Base-by-base conservation (phyloP, 805 yeast species). In the Geotrichum ghanense region DNA sequence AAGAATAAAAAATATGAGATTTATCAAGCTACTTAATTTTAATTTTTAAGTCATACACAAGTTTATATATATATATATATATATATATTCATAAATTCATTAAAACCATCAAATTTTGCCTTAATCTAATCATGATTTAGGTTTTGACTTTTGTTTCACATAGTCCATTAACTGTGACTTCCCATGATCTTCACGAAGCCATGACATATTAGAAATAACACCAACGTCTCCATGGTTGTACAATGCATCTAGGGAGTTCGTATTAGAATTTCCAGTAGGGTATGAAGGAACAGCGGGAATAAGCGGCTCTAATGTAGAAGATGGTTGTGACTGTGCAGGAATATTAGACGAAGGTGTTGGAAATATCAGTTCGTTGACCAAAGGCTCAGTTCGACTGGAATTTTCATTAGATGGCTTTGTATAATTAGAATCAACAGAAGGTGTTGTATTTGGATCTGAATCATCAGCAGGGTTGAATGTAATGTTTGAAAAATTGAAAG, bases 201-300 rank as follows among this genome's bases (percentile, higher is more conserved):
- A 31, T 31, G 37, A 31, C 37, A 31, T 31, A n/a, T 31, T 31
- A n/a, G 37, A 31, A n/a, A 31, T 31, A 9, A 31, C 37, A n/a
- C 37, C 37, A 31, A 31, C 37, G 16, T 31, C 37, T 6, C 37
- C 37, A 31, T 31, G 37, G 16, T 31, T 31, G 37, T 31, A 31
- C 10, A 31, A 19, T n/a, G 37, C 37, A 31, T 31, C 37, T n/a
- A 31, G 16, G 16, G 37, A 4, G 16, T 19, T 31, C 16, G 37
- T 6, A n/a, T 31, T n/a, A 12, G 19, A n/a, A 4, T 19, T 19
- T 16, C 37, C 37, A n/a, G 37, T 10, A 10, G 37, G 37, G 16
- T n/a, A 31, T n/a, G 27, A 24, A 7, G 37, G 37, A 19, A 19
- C 14, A 5, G 16, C 17, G 7, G 37, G 4, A n/a, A n/a, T 31